These are phyloP conservation scores for Gossypium mustelinum DNA, from an alignment of 345 rosid genomes.

Conservation along the genomic window DNA sequence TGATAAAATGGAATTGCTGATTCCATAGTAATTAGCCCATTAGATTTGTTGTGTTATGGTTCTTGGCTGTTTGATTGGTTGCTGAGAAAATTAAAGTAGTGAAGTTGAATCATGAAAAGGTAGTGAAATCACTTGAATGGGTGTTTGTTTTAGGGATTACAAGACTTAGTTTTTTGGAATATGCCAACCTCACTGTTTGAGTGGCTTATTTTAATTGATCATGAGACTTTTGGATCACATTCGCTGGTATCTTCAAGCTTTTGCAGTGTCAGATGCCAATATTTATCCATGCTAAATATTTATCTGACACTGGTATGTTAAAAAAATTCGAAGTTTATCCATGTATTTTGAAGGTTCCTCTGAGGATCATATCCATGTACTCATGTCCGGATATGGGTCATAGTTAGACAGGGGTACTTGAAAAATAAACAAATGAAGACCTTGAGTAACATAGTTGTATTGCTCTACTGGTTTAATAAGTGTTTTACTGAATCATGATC, in stretches of 20 bases:
- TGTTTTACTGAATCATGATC: neutral
- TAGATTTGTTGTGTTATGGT: neutral
- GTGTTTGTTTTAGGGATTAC: neutral
- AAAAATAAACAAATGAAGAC: neutral
- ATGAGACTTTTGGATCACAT: constrained; percentile 1
- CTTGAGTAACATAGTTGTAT: neutral
- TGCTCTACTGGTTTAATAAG: neutral
- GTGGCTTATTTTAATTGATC: constrained; percentile 1
- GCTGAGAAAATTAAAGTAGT: neutral
- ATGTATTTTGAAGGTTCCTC: neutral
- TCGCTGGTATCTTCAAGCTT: constrained; percentile 3
- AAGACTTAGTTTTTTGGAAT: neutral
- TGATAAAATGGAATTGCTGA: neutral
- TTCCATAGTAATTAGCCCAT: neutral
- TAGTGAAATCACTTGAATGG: neutral
- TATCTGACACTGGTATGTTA: neutral
- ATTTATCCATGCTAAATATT: neutral
- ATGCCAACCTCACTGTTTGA: neutral
- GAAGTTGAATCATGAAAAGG: neutral
- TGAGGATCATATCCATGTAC: neutral
- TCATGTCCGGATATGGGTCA: neutral
- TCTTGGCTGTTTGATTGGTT: neutral
- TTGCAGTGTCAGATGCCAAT: neutral
- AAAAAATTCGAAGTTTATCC: neutral
- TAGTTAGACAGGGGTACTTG: neutral